Base-by-base conservation (phyloP, 257 asterid genomes). In the Penstemon barbatus region DNA sequence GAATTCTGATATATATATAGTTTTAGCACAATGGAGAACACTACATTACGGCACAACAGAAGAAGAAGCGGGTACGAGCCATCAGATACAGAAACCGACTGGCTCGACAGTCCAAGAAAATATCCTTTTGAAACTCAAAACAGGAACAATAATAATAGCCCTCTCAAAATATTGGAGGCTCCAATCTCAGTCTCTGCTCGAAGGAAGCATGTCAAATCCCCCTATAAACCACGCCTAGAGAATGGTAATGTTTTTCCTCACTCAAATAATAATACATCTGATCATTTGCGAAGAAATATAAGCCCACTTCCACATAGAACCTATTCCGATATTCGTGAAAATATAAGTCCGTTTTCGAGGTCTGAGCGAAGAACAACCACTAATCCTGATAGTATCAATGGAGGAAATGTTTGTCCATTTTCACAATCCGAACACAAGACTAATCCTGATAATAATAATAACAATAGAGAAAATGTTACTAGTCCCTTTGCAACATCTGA, bases 41-140 rank as follows among this genome's bases (percentile, higher is more conserved):
- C 33, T 25, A 25, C 57, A 45, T 51, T 63, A 65, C 68, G 66
- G 18, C 38, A 62, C 61, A 70, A 63, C 78, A 67, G 64, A 66
- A 71, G 83, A 63, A 71, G 79, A 75, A 84, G 83, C 46, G 88
- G 88, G 3, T 85, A 85, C 10, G 91, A 85, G 75, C 88, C 85
- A n/a, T 85, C 91, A 25, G 91, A 85, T 57, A 80, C 88, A 0
- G 91, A 85, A 53, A 75, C 82, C 7, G 88, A 83, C 46, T 83
- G 83, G 81, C 72, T 68, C 5, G 88, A 83, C 19, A 83, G 87
- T 66, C 83, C 85, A 15, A 66, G 72, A 37, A 66, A 48, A 42
- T 56, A 49, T 9, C 11, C 46, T 64, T 72, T 50, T 9, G 54
- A 33, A 10, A 5, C 40, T 15, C 75, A 38, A 39, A 67, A 25